These are phyloP conservation scores for Neoboletus brunneissimus DNA, from an alignment of 768 basidiomycete species.

Conservation along the genomic window DNA sequence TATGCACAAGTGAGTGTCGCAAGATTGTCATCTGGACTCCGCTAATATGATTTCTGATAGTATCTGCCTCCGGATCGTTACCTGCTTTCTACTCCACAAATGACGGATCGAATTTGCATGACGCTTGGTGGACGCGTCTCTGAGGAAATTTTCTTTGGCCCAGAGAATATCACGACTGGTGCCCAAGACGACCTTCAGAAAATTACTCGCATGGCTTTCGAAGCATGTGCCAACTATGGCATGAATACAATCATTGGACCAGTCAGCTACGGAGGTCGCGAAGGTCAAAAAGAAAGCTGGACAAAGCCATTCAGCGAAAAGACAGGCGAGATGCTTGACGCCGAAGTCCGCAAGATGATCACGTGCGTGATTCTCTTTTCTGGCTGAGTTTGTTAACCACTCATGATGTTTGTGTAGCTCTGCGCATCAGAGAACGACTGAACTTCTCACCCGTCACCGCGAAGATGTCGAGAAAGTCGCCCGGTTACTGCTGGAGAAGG, in stretches of 20 bases:
- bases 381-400: neutral
- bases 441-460: slow-evolving; percentile 75
- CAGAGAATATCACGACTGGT: slow-evolving; percentile 91
- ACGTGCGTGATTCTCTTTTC: slow-evolving; percentile 43
- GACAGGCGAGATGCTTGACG: slow-evolving; percentile 91
- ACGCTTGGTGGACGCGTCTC: slow-evolving; percentile 96
- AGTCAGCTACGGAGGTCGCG: slow-evolving; percentile 90
- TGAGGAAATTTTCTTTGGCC: slow-evolving; percentile 96
- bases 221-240: slow-evolving; percentile 93
- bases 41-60: slow-evolving; percentile 36
- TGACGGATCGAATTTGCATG: slow-evolving; percentile 96
- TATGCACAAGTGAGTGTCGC: slow-evolving; percentile 77
- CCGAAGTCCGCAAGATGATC: slow-evolving; percentile 94
- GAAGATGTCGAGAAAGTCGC: slow-evolving; percentile 95
- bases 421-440: slow-evolving; percentile 81
- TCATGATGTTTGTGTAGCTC: slow-evolving; percentile 37
- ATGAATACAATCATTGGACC: slow-evolving; percentile 96
- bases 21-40: neutral
- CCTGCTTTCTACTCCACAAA: slow-evolving; percentile 91
- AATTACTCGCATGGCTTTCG: slow-evolving; percentile 97
- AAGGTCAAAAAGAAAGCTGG: slow-evolving; percentile 82
- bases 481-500: slow-evolving; percentile 84
- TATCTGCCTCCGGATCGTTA: slow-evolving; percentile 96
- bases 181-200: slow-evolving; percentile 98
- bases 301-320: slow-evolving; percentile 98